Evolutionary conservation across 2,329 filamentous ascomycete species (phyloP).

Genomic region (Drechslerella coelobrocha): DNA sequence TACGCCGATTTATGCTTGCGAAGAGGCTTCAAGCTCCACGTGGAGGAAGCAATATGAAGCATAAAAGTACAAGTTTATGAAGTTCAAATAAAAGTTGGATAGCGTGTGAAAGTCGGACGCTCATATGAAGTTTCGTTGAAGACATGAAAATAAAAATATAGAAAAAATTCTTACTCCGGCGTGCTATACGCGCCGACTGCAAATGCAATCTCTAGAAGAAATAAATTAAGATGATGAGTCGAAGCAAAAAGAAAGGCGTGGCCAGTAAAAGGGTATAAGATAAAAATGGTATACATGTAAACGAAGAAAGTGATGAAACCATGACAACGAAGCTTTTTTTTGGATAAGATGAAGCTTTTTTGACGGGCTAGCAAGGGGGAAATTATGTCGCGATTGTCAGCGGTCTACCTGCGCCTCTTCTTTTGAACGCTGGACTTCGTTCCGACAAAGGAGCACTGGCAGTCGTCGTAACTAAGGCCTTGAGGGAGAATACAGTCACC

Average conservation of each 20-base stretch:
- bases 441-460: conserved; percentile 40
- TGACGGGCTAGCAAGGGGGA: neutral
- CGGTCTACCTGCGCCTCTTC: conserved; percentile 20
- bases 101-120: no score
- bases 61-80: no score
- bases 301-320: conserved; percentile 8
- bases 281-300: conserved; percentile 29
- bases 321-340: neutral
- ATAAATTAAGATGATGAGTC: neutral
- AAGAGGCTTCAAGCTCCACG: no score
- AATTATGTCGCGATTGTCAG: neutral
- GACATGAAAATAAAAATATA: no score
- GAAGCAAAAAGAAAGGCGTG: conserved; percentile 13
- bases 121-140: no score
- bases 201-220: neutral
- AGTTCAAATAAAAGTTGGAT: no score
- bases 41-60: no score
- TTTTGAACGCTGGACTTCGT: conserved; percentile 13
- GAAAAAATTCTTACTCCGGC: no score
- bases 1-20: no score
- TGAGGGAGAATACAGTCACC: conserved; percentile 37
- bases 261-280: conserved; percentile 37
- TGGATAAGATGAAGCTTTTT: neutral
- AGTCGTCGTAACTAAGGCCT: conserved; percentile 24
- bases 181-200: no score